Conservation (phyloP, 129 eudicot genomes). For the Chrysanthemum seticuspe region DNA sequence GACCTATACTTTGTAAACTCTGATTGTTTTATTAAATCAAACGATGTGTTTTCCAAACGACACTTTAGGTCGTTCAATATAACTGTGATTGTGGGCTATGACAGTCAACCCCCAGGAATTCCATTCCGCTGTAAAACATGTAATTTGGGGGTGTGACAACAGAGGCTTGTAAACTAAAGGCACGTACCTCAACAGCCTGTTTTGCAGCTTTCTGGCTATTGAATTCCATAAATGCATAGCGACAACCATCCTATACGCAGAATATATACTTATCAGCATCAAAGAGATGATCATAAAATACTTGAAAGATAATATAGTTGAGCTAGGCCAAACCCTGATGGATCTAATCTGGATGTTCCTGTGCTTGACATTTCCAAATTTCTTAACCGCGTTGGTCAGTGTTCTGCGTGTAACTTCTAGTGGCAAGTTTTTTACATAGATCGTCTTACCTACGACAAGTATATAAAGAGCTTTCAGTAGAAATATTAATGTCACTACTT, state of each 20-base stretch:
- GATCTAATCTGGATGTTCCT: conserved; percentile 21
- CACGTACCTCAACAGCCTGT: conserved; percentile 25
- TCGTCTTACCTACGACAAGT: conserved; percentile 19
- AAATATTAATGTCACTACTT: neutral
- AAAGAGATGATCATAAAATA: conserved; percentile 1
- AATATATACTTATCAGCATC: neutral
- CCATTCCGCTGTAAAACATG: no score
- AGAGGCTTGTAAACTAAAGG: neutral
- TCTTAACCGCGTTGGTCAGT: conserved; percentile 15
- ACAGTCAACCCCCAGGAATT: no score
- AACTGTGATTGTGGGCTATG: no score
- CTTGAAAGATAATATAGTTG: neutral
- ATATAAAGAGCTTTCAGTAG: neutral
- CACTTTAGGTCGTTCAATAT: no score
- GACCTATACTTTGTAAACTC: no score
- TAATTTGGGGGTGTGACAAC: no score
- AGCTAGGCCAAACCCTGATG: conserved; percentile 11
- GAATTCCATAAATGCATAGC: conserved; percentile 32
- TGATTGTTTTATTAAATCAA: no score
- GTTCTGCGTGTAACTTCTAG: neutral
- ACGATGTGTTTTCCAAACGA: no score
- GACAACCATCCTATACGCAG: conserved; percentile 27
- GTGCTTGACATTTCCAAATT: conserved; percentile 14
- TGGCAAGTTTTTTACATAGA: conserved; percentile 24
- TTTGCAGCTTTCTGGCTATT: conserved; percentile 18